phyloP scores from a whole-genome alignment of 495 filamentous ascomycete genomes.

The Penicillium riverlandense region DNA sequence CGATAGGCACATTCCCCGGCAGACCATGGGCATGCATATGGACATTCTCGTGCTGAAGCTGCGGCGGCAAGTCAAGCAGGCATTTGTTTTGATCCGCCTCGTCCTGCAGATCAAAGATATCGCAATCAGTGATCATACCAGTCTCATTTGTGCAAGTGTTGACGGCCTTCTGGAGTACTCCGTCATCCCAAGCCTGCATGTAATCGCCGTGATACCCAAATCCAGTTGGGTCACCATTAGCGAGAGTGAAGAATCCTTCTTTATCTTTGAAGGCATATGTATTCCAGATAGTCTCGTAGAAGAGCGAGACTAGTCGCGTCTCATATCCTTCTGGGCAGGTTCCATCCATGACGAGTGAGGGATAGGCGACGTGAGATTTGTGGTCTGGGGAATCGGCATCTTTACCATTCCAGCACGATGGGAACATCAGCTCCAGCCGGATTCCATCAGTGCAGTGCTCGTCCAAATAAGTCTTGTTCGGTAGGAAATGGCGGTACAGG shows the following conservation, averaged over 20 bases:
- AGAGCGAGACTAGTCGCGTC: conserved; percentile 63
- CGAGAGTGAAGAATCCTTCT: conserved; percentile 67
- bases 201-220: conserved; percentile 85
- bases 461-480: conserved; percentile 72
- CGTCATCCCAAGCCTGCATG: conserved; percentile 69
- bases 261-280: conserved; percentile 61
- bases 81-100: conserved; percentile 32
- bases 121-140: conserved; percentile 49
- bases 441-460: conserved; percentile 68
- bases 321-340: conserved; percentile 67
- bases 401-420: conserved; percentile 83
- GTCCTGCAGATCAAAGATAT: conserved; percentile 49
- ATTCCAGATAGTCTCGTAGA: conserved; percentile 85
- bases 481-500: conserved; percentile 72
- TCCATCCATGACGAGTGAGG: conserved; percentile 65
- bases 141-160: conserved; percentile 43
- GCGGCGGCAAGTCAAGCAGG: conserved; percentile 38
- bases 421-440: conserved; percentile 81
- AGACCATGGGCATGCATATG: conserved; percentile 33
- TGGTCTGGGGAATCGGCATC: conserved; percentile 55
- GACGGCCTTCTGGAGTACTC: conserved; percentile 34
- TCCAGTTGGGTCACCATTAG: conserved; percentile 77
- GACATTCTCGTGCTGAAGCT: conserved; percentile 31
- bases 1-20: conserved; percentile 45
- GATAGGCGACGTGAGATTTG: conserved; percentile 71